Evolutionary conservation across 345 rosid genomes (phyloP).

Genomic region (Ricinus communis): DNA sequence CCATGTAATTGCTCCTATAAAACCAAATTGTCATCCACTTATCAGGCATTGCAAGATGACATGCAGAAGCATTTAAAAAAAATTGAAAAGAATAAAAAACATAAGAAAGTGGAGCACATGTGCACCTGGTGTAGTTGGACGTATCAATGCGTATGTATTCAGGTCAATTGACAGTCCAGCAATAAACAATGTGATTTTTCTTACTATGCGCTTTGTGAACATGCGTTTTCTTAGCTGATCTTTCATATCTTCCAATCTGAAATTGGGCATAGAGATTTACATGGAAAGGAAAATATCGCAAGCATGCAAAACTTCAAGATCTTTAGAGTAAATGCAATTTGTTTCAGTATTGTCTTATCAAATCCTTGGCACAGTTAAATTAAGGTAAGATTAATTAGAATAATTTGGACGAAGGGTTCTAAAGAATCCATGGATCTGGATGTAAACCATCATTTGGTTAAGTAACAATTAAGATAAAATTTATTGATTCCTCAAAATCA

Average conservation of each 20-base stretch:
- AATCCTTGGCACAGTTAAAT: no score
- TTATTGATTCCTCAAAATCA: no score
- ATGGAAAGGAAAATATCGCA: neutral
- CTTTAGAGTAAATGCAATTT: slow-evolving; percentile 1
- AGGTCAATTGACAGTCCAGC: slow-evolving; percentile 72
- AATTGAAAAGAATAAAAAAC: neutral
- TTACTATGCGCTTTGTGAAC: slow-evolving; percentile 74
- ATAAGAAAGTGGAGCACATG: neutral
- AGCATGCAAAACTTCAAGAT: neutral
- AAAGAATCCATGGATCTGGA: no score
- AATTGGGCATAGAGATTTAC: slow-evolving; percentile 21
- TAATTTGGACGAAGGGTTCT: no score
- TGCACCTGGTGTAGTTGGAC: slow-evolving; percentile 74
- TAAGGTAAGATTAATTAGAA: no score
- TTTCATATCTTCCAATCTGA: slow-evolving; percentile 88
- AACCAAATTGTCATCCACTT: neutral
- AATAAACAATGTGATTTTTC: slow-evolving; percentile 56
- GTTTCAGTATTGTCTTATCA: neutral
- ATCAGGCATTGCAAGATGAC: slow-evolving; percentile 14
- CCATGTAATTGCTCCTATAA: slow-evolving; percentile 72
- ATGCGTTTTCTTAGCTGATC: slow-evolving; percentile 83
- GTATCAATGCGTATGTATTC: slow-evolving; percentile 81
- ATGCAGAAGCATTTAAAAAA: neutral
- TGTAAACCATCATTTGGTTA: no score
- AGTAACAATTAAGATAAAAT: no score